phyloP scores from a whole-genome alignment of 2,329 filamentous ascomycete species.

The Monilinia aucupariae region DNA sequence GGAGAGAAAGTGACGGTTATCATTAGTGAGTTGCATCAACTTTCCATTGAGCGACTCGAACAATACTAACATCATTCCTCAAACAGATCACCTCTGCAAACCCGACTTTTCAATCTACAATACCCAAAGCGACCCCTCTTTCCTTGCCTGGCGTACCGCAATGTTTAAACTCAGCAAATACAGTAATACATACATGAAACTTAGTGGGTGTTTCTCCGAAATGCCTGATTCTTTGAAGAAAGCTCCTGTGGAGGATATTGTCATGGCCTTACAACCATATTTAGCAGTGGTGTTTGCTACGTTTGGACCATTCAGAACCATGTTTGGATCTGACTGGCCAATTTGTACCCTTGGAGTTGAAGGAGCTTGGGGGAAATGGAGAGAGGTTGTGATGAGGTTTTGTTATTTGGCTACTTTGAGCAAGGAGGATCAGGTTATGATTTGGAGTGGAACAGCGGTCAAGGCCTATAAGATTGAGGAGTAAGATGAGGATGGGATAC shows the following conservation, averaged over 20 bases:
- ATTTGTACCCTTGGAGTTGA: constrained; percentile 66
- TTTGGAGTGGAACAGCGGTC: constrained; percentile 69
- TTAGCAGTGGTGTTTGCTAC: constrained; percentile 63
- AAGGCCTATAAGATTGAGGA: constrained; percentile 58
- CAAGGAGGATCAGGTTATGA: constrained; percentile 55
- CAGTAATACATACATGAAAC: constrained; percentile 74
- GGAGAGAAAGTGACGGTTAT: constrained; percentile 46
- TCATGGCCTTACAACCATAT: constrained; percentile 63
- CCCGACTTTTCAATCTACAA: constrained; percentile 66
- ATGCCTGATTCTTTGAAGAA: constrained; percentile 52
- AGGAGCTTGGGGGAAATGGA: constrained; percentile 71
- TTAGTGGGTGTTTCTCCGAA: constrained; percentile 82
- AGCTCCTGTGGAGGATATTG: constrained; percentile 50
- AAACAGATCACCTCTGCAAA: constrained; percentile 80
- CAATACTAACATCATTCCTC: neutral
- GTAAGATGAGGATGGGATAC: constrained; percentile 18
- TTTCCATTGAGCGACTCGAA: neutral
- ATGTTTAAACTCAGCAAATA: constrained; percentile 63
- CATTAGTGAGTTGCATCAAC: constrained; percentile 30
- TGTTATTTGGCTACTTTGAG: constrained; percentile 57
- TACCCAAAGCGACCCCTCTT: constrained; percentile 40
- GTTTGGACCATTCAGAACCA: constrained; percentile 67
- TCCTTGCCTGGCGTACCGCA: constrained; percentile 62
- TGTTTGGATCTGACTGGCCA: constrained; percentile 95
- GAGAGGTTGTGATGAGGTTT: constrained; percentile 60